A percentile compares a stretch with the other conserved stretches of the same genome.
Evolutionary conservation across 148 eudicot genomes (phyloP).

Genomic region (Selenicereus undatus): DNA sequence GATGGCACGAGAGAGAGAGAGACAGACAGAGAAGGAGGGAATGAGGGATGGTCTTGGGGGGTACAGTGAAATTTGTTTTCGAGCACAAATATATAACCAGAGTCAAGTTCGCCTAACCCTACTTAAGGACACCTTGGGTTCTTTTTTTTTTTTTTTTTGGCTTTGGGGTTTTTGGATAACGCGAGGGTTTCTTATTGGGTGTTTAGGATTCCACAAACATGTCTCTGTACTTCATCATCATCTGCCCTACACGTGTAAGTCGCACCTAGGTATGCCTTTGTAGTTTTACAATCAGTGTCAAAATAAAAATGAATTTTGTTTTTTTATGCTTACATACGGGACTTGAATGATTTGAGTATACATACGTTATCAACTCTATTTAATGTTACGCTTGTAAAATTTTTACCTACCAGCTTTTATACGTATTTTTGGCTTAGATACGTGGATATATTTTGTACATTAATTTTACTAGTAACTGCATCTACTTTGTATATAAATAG

Average conservation of each 20-base stretch:
- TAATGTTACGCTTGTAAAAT: too few relatives aligned
- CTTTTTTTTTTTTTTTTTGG: not conserved
- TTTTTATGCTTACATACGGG: not conserved
- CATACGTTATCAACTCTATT: too few relatives aligned
- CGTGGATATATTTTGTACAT: too few relatives aligned
- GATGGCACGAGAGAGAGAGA: not conserved
- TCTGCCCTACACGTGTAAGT: not conserved
- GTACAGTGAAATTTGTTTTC: not conserved
- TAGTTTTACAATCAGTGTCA: not conserved
- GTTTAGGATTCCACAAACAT: not conserved
- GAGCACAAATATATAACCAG: not conserved
- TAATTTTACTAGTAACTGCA: too few relatives aligned
- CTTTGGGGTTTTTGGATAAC: not conserved
- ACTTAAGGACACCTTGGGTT: not conserved
- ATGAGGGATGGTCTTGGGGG: not conserved
- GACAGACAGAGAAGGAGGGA: not conserved
- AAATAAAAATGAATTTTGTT: not conserved
- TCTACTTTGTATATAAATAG: too few relatives aligned
- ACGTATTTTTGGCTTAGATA: too few relatives aligned
- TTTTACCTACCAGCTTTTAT: too few relatives aligned
- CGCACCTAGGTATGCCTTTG: not conserved
- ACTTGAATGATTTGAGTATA: not conserved
- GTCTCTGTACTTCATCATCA: not conserved
- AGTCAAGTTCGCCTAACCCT: not conserved
- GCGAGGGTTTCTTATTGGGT: slow-evolving; percentile 14